A percentile compares a stretch with the other conserved stretches of the same genome.
phyloP scores from a whole-genome alignment of 169 alveolate genomes.

The Eimeria sp. region DNA sequence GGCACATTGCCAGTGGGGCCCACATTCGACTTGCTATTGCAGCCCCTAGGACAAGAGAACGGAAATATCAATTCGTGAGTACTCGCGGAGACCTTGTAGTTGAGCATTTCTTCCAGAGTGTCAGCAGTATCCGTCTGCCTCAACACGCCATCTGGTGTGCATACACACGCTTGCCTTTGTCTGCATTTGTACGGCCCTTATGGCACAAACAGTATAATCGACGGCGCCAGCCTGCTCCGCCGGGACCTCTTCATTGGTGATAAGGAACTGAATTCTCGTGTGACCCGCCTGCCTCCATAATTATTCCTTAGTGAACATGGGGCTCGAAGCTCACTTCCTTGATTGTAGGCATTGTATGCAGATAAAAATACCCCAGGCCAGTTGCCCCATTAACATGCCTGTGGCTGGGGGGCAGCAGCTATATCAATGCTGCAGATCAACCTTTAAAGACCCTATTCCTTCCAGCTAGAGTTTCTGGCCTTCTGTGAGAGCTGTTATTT shows the following conservation, averaged over 20 bases:
- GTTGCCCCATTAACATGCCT: background rate
- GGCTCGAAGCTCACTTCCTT: background rate
- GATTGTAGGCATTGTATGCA: background rate
- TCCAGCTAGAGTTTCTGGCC: background rate
- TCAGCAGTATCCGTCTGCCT: background rate
- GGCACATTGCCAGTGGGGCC: slow-evolving; percentile 75
- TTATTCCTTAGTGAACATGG: background rate
- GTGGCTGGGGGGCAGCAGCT: background rate
- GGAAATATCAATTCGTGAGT: slow-evolving; percentile 6
- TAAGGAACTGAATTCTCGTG: background rate
- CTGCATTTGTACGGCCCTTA: background rate
- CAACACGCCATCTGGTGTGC: background rate
- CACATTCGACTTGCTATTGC: slow-evolving; percentile 41
- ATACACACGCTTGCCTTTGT: background rate
- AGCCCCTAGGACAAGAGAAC: slow-evolving; percentile 46
- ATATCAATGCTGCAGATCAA: background rate
- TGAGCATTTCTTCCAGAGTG: background rate
- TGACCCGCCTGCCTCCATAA: background rate
- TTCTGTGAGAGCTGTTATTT: background rate
- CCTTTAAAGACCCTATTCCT: background rate
- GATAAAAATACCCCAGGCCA: background rate
- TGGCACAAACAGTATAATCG: background rate
- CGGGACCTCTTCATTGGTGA: background rate
- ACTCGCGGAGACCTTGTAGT: background rate
- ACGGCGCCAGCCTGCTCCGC: background rate